Percentiles rank a stretch among this genome's conserved stretches.
phyloP scores from a whole-genome alignment of 2,329 filamentous ascomycete genomes.

The Diaporthe sp. region DNA sequence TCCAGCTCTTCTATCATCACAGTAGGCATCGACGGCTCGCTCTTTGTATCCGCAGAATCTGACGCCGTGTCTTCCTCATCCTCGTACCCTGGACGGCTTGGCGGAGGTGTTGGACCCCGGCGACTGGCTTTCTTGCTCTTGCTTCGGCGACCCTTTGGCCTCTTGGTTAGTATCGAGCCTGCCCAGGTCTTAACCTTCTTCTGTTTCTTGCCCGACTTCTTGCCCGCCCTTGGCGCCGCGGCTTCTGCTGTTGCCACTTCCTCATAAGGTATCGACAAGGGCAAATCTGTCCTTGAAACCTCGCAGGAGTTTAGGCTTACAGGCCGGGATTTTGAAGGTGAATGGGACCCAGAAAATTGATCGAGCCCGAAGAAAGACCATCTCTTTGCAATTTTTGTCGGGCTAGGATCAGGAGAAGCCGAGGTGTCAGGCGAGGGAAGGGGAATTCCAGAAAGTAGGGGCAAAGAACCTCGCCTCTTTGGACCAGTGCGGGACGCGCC shows the following conservation, averaged over 20 bases:
- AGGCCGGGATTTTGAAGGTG: constrained; percentile 62
- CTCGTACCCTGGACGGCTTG: constrained; percentile 48
- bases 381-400: constrained; percentile 66
- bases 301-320: constrained; percentile 63
- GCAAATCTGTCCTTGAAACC: constrained; percentile 47
- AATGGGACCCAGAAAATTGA: constrained; percentile 60
- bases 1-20: constrained; percentile 59
- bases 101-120: constrained; percentile 63
- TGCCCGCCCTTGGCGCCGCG: constrained; percentile 45
- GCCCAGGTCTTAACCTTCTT: constrained; percentile 85
- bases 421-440: constrained; percentile 51
- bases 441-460: constrained; percentile 61
- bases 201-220: constrained; percentile 56
- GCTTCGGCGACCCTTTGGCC: constrained; percentile 64
- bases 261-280: constrained; percentile 55
- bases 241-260: constrained; percentile 44
- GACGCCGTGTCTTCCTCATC: constrained; percentile 49
- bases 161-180: constrained; percentile 75
- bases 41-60: constrained; percentile 44
- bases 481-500: constrained; percentile 53
- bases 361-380: constrained; percentile 76
- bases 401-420: constrained; percentile 58
- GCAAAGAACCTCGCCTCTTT: constrained; percentile 71
- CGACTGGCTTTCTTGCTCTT: constrained; percentile 59
- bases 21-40: constrained; percentile 53